Conservation (phyloP, 441 rosid genomes). For the Capsella rubella region DNA sequence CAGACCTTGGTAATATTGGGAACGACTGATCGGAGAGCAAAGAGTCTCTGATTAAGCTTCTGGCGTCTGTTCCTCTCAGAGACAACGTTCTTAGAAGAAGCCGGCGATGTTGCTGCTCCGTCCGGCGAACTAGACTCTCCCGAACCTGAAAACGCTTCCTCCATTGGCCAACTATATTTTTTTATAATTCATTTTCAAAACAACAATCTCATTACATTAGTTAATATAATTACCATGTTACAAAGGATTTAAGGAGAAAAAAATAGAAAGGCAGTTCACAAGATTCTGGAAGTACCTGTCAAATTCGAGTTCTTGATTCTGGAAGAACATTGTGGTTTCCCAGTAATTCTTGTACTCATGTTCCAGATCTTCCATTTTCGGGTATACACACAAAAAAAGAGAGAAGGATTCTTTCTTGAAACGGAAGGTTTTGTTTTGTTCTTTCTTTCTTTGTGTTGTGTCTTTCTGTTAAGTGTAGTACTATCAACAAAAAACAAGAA, state of each 20-base stretch:
- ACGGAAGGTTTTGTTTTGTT: slow-evolving; percentile 32
- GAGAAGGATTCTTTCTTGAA: slow-evolving; percentile 42
- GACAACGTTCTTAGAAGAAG: slow-evolving; percentile 68
- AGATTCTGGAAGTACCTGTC: slow-evolving; percentile 57
- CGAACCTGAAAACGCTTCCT: slow-evolving; percentile 74
- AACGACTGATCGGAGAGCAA: slow-evolving; percentile 88
- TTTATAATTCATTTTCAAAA: background rate
- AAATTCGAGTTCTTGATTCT: slow-evolving; percentile 64
- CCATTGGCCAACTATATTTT: slow-evolving; percentile 67
- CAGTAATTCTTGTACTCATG: slow-evolving; percentile 69
- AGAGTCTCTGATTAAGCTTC: slow-evolving; percentile 82
- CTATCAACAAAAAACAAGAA: slow-evolving; percentile 26
- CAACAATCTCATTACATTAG: slow-evolving; percentile 21
- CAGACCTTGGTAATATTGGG: slow-evolving; percentile 56
- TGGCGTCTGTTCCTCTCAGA: slow-evolving; percentile 83
- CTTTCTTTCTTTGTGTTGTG: background rate
- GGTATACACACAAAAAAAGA: slow-evolving; percentile 9
- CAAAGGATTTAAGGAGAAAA: background rate
- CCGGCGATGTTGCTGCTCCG: slow-evolving; percentile 65
- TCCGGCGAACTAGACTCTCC: slow-evolving; percentile 88
- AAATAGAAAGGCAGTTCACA: background rate
- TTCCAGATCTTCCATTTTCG: slow-evolving; percentile 53
- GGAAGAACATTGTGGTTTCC: slow-evolving; percentile 78
- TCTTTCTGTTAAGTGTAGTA: slow-evolving; percentile 34
- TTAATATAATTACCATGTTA: background rate